Conservation (phyloP, 2,329 filamentous ascomycete species). For the Microdochium bolleyi region DNA sequence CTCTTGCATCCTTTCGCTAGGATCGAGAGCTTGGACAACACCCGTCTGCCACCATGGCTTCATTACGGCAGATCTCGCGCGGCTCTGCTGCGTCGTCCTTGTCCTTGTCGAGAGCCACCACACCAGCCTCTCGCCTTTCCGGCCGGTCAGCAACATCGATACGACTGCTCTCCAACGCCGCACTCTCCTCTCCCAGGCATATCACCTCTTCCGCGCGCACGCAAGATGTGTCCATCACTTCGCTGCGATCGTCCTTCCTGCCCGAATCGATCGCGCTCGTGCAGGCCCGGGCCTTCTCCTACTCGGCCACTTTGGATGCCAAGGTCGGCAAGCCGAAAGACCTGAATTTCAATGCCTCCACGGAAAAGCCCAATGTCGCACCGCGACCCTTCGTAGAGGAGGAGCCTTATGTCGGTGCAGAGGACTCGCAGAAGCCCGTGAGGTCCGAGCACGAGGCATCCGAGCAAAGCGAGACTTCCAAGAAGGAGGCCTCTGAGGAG, state of each 20-base stretch:
- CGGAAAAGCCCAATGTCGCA: not conserved
- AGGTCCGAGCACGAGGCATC: conserved; percentile 32
- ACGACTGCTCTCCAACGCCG: conserved; percentile 16
- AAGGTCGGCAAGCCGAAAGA: conserved; percentile 16
- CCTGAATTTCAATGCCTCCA: conserved; percentile 4
- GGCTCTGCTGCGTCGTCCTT: not conserved
- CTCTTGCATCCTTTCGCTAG: not conserved
- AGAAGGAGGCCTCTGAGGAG: conserved; percentile 26
- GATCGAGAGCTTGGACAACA: not conserved
- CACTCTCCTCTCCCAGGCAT: conserved; percentile 10
- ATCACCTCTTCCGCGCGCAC: not conserved
- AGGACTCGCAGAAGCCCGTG: conserved; percentile 15
- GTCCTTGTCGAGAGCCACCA: not conserved
- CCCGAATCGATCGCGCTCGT: conserved; percentile 29
- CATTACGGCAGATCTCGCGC: not conserved
- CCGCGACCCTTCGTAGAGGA: not conserved
- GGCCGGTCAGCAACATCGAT: not conserved
- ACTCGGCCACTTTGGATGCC: conserved; percentile 19
- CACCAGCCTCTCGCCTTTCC: not conserved
- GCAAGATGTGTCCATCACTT: conserved; percentile 20
- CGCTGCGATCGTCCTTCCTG: conserved; percentile 38
- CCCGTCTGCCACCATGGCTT: not conserved
- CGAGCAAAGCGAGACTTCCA: conserved; percentile 17
- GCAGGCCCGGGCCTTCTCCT: conserved; percentile 29
- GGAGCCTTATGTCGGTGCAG: conserved; percentile 2